Evolutionary conservation across 2,329 filamentous ascomycete species (phyloP), one percentile per base, ranked within the genome.

Genomic region (Nemania sp.): DNA sequence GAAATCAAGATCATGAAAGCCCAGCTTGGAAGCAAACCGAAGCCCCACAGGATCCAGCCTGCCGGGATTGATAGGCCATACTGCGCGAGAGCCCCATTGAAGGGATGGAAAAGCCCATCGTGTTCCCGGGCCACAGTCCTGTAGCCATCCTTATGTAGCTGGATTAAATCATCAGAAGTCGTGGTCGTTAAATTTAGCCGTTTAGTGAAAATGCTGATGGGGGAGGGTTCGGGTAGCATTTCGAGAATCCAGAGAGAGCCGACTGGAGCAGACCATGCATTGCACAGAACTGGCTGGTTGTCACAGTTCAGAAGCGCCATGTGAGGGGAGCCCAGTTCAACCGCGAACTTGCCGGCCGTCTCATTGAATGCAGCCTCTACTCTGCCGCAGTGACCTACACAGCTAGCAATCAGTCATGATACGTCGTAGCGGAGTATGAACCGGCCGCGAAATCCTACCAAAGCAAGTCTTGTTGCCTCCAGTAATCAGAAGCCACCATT

Each of bases 401-500:
- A 36, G 19, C 19, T 23, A 52, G 53, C 36, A 60, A 54, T 51
- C 40, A 56, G 53, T 46, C 37, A 9, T 26, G 28, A 43, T 9
- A 24, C 22, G 17, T 15, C 3, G 14, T 9, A 37, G 36, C 3
- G 6, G 15, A 40, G n/a, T n/a, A n/a, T 12, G 30, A 26, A 15
- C 22, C 33, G 7, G 34, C 33, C 48, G 41, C 17, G 53, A 23
- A 23, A 50, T 22, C 78, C 53, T 74, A 84, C 82, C 80, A 68
- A 80, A 86, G 75, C 89, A 93, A 26, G 89, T 91, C 75, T 85
- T 87, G 78, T 92, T 91, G 63, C 87, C 79, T 51, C 89, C 89
- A 8, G 85, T 89, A 62, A 90, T 74, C 62, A 89, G 79, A 57
- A 93, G 76, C 78, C 88, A 86, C 87, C 87, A 91, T 73, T 91